Percentiles rank a stretch among this genome's conserved stretches.
Conservation (phyloP, 768 basidiomycete genomes). For the Sporobolomyces roseus region DNA sequence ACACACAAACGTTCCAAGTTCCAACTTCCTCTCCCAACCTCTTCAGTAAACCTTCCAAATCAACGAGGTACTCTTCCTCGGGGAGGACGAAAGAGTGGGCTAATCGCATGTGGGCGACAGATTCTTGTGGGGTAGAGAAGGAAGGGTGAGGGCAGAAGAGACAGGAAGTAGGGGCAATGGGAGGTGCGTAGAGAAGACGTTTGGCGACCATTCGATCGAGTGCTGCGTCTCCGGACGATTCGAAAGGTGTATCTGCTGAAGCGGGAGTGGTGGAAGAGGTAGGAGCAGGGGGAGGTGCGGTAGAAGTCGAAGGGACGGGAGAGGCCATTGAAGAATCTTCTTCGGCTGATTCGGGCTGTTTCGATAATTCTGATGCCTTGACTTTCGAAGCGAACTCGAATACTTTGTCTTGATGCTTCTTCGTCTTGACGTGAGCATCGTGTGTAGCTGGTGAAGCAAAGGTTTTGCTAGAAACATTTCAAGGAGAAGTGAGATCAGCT, state of each 20-base stretch:
- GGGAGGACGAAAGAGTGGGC: constrained; percentile 93
- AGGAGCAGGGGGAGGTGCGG: constrained; percentile 15
- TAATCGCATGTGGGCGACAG: constrained; percentile 79
- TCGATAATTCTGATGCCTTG: constrained; percentile 30
- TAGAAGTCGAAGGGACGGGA: constrained; percentile 28
- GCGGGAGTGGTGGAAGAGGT: background rate
- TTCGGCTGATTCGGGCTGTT: constrained; percentile 1
- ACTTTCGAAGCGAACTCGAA: constrained; percentile 50
- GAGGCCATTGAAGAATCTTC: constrained; percentile 16
- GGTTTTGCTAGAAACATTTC: constrained; percentile 60
- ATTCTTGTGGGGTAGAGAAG: constrained; percentile 59
- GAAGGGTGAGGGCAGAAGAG: constrained; percentile 69
- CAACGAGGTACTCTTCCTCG: constrained; percentile 82
- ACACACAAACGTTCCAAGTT: constrained; percentile 87
- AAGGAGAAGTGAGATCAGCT: too few species aligned
- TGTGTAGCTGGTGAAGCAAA: constrained; percentile 89
- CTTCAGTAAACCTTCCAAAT: constrained; percentile 70
- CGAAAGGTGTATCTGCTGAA: constrained; percentile 17
- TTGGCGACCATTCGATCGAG: constrained; percentile 41
- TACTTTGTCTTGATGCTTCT: constrained; percentile 79
- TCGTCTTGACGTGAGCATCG: constrained; percentile 78
- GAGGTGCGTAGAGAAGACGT: constrained; percentile 45
- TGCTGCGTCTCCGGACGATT: constrained; percentile 34
- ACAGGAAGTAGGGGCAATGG: constrained; percentile 60
- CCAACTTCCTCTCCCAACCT: constrained; percentile 91